These are phyloP conservation scores for Acorus gramineus DNA, from an alignment of 106 monocot genomes.

Conservation along the genomic window DNA sequence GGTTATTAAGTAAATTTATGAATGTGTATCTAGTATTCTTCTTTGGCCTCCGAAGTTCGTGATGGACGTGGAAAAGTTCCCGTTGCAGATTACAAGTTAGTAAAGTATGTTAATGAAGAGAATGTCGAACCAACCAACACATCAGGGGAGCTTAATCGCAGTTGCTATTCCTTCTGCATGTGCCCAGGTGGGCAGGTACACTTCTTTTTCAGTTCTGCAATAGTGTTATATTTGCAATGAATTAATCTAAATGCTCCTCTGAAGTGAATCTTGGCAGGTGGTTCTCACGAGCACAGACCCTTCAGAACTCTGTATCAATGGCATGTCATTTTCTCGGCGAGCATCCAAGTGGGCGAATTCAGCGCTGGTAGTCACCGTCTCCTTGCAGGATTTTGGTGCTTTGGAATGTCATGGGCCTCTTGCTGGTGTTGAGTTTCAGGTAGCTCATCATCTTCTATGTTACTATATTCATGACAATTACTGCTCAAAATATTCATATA, in stretches of 20 bases:
- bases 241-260: background rate
- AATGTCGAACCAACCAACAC: slow-evolving; percentile 5
- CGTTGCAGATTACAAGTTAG: slow-evolving; percentile 93
- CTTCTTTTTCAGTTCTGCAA: background rate
- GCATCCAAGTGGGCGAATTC: slow-evolving; percentile 98
- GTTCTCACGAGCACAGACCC: slow-evolving; percentile 91
- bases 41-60: slow-evolving; percentile 59
- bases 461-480: no score
- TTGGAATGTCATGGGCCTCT: slow-evolving; percentile 57
- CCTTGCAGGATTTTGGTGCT: slow-evolving; percentile 55
- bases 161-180: slow-evolving; percentile 99
- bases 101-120: slow-evolving; percentile 49
- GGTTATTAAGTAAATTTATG: no score
- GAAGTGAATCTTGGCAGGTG: slow-evolving; percentile 34
- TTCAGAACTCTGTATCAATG: slow-evolving; percentile 87
- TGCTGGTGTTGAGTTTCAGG: slow-evolving; percentile 93
- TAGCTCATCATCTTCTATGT: slow-evolving; percentile 7
- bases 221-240: background rate
- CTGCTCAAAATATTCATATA: no score
- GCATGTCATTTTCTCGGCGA: slow-evolving; percentile 96
- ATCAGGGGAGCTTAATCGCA: slow-evolving; percentile 24
- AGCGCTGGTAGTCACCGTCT: slow-evolving; percentile 81
- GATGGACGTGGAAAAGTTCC: slow-evolving; percentile 79
- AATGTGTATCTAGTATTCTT: slow-evolving; percentile 50
- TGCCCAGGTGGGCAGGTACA: slow-evolving; percentile 96